phyloP scores from a whole-genome alignment of 2,329 filamentous ascomycete species.

The Mollisia scopiformis region DNA sequence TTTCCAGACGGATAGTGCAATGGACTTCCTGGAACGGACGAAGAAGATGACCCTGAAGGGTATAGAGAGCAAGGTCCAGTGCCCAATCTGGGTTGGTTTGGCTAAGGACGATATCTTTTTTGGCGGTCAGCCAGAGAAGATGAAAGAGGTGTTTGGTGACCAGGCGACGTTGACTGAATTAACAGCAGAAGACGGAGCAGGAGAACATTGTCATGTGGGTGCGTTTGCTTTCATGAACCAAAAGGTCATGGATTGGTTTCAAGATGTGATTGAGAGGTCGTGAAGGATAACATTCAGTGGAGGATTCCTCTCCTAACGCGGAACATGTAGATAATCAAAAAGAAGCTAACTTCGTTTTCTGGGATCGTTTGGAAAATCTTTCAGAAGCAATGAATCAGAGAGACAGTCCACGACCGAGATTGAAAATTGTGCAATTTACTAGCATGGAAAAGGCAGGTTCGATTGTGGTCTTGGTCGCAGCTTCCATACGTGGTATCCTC shows the following conservation, averaged over 20 bases:
- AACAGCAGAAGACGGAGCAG: neutral
- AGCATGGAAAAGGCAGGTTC: no score
- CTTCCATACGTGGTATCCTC: no score
- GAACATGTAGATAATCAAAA: no score
- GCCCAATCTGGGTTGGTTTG: neutral
- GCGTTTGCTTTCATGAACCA: neutral
- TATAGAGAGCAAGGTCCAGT: neutral
- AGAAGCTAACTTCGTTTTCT: no score
- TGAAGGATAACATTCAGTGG: neutral
- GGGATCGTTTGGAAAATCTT: no score
- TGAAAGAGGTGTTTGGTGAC: neutral
- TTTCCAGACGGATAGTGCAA: neutral
- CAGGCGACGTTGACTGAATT: neutral
- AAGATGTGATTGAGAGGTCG: neutral
- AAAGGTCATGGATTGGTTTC: neutral
- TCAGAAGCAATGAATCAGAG: no score
- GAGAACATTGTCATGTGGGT: neutral
- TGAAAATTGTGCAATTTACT: no score
- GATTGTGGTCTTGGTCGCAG: no score
- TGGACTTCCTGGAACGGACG: neutral
- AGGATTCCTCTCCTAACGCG: no score
- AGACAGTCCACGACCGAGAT: no score
- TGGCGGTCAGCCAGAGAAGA: neutral
- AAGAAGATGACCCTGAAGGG: neutral
- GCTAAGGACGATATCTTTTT: neutral